A percentile compares a stretch with the other conserved stretches of the same genome.
Evolutionary conservation across 129 eudicot species (phyloP).

Genomic region (Flaveria sonorensis): DNA sequence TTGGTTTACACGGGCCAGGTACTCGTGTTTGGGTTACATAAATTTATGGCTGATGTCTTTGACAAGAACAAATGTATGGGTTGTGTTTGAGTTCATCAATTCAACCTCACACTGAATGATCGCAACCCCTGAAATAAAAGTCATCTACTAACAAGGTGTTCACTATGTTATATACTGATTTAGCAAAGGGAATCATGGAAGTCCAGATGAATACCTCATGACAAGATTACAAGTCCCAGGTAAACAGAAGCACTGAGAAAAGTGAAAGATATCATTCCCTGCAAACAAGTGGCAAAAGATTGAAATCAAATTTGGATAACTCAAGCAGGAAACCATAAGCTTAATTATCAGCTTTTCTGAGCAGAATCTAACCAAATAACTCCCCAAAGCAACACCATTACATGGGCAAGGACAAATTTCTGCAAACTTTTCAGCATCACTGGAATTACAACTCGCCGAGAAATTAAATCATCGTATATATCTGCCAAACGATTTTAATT

Average conservation of each 20-base stretch:
- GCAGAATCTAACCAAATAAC: slow-evolving; percentile 67
- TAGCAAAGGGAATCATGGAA: neutral
- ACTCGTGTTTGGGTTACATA: neutral
- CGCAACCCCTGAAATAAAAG: neutral
- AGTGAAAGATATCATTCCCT: slow-evolving; percentile 91
- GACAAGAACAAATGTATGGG: neutral
- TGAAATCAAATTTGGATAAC: neutral
- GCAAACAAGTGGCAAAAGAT: slow-evolving; percentile 32
- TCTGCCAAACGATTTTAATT: slow-evolving; percentile 48
- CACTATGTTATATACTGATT: neutral
- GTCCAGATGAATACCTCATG: slow-evolving; percentile 63
- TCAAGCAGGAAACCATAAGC: neutral
- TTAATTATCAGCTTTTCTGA: neutral
- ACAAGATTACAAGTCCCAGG: slow-evolving; percentile 92
- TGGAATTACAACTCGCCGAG: slow-evolving; percentile 88
- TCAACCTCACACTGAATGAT: neutral
- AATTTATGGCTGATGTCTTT: neutral
- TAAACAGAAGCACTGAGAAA: slow-evolving; percentile 83
- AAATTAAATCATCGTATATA: slow-evolving; percentile 91
- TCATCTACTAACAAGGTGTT: neutral
- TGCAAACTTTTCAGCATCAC: slow-evolving; percentile 99
- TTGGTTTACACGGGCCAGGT: neutral
- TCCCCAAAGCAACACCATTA: slow-evolving; percentile 93
- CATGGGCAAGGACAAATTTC: slow-evolving; percentile 98
- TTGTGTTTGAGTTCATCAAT: neutral